Conservation (phyloP, 352 stramenopile species). For the Phytophthora megakarya region DNA sequence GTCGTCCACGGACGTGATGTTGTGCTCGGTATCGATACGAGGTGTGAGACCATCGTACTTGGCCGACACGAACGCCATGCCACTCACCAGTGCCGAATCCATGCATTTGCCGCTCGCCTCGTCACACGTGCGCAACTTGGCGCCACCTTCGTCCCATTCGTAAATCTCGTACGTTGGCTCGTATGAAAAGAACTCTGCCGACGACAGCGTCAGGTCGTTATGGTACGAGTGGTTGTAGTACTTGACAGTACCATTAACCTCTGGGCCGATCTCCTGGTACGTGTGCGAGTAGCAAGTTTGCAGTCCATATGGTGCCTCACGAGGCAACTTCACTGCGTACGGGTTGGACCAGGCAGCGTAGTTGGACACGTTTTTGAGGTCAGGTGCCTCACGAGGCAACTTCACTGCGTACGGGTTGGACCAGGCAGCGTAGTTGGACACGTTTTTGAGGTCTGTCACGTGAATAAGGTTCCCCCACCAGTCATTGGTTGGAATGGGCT, state of each 20-base stretch:
- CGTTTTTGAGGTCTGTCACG: slow-evolving; percentile 45
- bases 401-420: slow-evolving; percentile 74
- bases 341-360: slow-evolving; percentile 67
- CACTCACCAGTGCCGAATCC: slow-evolving; percentile 60
- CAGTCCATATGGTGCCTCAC: slow-evolving; percentile 52
- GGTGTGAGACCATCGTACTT: slow-evolving; percentile 66
- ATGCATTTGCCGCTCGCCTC: slow-evolving; percentile 45
- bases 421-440: slow-evolving; percentile 57
- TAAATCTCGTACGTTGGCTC: slow-evolving; percentile 65
- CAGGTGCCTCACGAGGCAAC: slow-evolving; percentile 44
- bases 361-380: no score
- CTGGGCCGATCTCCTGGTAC: slow-evolving; percentile 49
- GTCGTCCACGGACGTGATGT: slow-evolving; percentile 51
- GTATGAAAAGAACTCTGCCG: slow-evolving; percentile 52
- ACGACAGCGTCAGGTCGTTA: slow-evolving; percentile 74
- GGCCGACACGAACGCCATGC: slow-evolving; percentile 75
- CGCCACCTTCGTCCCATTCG: slow-evolving; percentile 67
- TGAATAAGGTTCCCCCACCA: slow-evolving; percentile 85
- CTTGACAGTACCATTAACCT: slow-evolving; percentile 56
- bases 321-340: slow-evolving; percentile 62
- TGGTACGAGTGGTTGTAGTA: slow-evolving; percentile 64
- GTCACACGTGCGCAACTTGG: slow-evolving; percentile 61
- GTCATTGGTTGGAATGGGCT: slow-evolving; percentile 79
- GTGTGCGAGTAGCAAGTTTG: slow-evolving; percentile 67
- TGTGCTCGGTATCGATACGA: slow-evolving; percentile 50